Base-by-base conservation (phyloP, 225 moss, liverwort and hornwort genomes). In the Rhytidiadelphus loreus region DNA sequence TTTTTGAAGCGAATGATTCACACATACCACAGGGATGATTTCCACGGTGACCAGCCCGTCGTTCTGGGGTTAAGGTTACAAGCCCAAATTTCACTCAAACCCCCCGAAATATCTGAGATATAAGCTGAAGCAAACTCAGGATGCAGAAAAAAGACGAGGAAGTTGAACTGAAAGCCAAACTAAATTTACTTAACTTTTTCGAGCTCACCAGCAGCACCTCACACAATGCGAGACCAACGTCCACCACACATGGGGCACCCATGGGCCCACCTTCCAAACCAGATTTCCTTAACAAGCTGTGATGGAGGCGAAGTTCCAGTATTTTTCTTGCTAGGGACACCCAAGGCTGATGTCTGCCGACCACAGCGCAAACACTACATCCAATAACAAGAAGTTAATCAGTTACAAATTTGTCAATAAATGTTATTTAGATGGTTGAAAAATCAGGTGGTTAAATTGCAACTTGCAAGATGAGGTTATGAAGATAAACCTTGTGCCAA, bases 181-280 rank as follows among this genome's bases (percentile, higher is more conserved):
- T n/a, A 75, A 77, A 52, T 44, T 43, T 33, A 64, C 11, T 64
- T 7, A 64, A 50, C 33, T 25, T 82, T 9, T 44, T 7, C n/a
- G n/a, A 53, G 23, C n/a, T 53, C 83, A 79, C 28, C 60, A 83
- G 65, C 73, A 37, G 75, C 82, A 82, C 53, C 73, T 92, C 87
- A 98, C 41, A 97, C 89, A 89, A 96, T 95, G 84, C 98, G 94
- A 75, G 90, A 94, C 98, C 98, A 99, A 78, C 97, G 93, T 70
- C 98, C 98, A 44, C 95, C 98, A 89, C 98, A 99, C 94, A 97
- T 94, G 50, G 98, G 98, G 89, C 98, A 99, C 39, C 94, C 95
- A 88, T 90, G 82, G 11, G 91, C 87, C 98, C 98, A 99, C 86
- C 98, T 92, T 65, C 94, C 96, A 53, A 90, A 94, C 98, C 98